Evolutionary conservation across 305 asterid genomes (phyloP).

Genomic region (Solanum hybrid): DNA sequence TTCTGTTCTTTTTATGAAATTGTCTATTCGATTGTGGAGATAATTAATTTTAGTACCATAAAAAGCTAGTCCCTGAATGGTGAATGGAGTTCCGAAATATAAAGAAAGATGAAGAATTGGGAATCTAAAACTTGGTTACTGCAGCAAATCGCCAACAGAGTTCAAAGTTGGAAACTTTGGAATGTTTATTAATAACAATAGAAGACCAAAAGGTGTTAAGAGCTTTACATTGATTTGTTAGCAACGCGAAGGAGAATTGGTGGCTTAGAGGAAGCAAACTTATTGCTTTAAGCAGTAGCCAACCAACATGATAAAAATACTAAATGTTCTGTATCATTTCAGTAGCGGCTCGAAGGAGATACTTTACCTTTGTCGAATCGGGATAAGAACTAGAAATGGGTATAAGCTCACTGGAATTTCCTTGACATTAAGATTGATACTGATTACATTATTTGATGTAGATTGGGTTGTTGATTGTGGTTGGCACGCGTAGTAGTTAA

Average conservation of each 20-base stretch:
- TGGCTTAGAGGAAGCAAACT: background rate
- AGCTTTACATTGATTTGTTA: background rate
- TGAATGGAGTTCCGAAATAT: background rate
- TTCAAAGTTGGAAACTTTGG: background rate
- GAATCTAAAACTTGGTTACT: background rate
- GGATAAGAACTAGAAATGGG: background rate
- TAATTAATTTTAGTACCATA: background rate
- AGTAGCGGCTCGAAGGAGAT: background rate
- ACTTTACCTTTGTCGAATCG: background rate
- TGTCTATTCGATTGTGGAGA: background rate
- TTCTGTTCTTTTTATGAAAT: background rate
- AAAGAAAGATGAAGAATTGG: background rate
- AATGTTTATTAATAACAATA: background rate
- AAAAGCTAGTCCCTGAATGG: background rate
- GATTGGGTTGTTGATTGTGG: background rate
- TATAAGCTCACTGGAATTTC: background rate
- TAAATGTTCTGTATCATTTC: background rate
- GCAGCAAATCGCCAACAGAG: background rate
- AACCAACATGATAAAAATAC: background rate
- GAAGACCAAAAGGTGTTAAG: background rate
- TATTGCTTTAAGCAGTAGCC: background rate
- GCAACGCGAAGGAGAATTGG: background rate
- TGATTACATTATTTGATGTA: background rate
- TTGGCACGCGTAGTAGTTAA: background rate
- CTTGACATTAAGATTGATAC: background rate